phyloP scores from a whole-genome alignment of 1,139 yeast genomes.

The Hyphopichia buzzinii region DNA sequence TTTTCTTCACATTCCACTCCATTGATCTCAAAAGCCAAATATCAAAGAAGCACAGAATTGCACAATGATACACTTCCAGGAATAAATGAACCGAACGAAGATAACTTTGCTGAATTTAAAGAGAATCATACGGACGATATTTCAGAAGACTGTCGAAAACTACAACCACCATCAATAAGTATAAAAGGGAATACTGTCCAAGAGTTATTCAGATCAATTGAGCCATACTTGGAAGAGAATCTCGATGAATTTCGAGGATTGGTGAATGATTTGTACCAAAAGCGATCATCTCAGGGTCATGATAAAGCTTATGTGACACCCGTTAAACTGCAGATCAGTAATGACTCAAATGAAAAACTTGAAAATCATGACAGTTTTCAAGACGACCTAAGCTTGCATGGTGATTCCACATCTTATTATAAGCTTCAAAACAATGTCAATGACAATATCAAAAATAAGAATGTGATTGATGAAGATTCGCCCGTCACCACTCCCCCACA shows the following conservation, averaged over 20 bases:
- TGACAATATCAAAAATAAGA: neutral
- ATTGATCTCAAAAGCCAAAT: slow-evolving; percentile 11
- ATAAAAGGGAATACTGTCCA: no score
- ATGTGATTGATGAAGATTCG: slow-evolving; percentile 10
- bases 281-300: neutral
- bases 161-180: no score
- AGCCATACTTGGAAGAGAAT: slow-evolving; percentile 8
- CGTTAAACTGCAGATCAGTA: neutral
- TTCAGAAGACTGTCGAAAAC: no score
- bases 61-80: neutral
- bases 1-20: slow-evolving; percentile 36
- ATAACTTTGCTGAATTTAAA: no score
- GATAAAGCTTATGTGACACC: neutral
- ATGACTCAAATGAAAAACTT: neutral
- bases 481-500: slow-evolving; percentile 26
- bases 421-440: neutral
- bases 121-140: no score
- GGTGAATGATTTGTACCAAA: slow-evolving; percentile 1
- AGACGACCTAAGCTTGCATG: slow-evolving; percentile 1
- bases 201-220: slow-evolving; percentile 5
- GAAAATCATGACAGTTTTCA: neutral
- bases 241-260: slow-evolving; percentile 7
- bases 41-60: neutral
- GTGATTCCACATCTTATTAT: neutral
- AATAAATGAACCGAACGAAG: neutral